These are phyloP conservation scores for Aureobasidium sp. DNA, from an alignment of 2,329 filamentous ascomycete species.

Conservation along the genomic window DNA sequence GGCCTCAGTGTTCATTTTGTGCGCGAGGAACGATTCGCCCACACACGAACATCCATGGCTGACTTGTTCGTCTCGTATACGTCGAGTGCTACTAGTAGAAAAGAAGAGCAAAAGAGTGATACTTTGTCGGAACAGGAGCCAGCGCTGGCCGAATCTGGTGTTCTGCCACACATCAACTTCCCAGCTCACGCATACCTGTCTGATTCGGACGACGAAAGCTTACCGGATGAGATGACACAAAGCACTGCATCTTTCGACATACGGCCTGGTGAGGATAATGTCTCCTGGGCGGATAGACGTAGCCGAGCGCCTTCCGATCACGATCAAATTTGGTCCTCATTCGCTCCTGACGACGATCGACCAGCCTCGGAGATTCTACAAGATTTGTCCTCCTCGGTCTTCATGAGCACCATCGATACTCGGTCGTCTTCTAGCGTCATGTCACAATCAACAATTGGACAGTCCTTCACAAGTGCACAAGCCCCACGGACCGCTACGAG, in stretches of 20 bases:
- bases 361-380: neutral
- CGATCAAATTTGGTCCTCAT: conserved; percentile 8
- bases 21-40: neutral
- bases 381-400: conserved; percentile 1
- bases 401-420: neutral
- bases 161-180: neutral
- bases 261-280: conserved; percentile 28
- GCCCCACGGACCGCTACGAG: neutral
- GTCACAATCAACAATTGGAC: neutral
- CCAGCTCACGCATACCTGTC: neutral
- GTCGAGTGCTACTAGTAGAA: neutral
- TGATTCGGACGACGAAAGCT: neutral
- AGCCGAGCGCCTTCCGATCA: conserved; percentile 16
- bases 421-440: neutral
- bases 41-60: neutral
- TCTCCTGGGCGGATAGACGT: conserved; percentile 27
- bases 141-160: neutral
- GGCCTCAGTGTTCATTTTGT: neutral
- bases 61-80: neutral
- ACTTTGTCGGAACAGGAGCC: neutral
- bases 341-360: neutral
- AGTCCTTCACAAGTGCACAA: conserved; percentile 1
- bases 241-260: conserved; percentile 22
- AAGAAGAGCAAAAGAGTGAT: neutral
- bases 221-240: neutral